Conservation (phyloP, 2,329 filamentous ascomycete species). For the Fusarium hostae region DNA sequence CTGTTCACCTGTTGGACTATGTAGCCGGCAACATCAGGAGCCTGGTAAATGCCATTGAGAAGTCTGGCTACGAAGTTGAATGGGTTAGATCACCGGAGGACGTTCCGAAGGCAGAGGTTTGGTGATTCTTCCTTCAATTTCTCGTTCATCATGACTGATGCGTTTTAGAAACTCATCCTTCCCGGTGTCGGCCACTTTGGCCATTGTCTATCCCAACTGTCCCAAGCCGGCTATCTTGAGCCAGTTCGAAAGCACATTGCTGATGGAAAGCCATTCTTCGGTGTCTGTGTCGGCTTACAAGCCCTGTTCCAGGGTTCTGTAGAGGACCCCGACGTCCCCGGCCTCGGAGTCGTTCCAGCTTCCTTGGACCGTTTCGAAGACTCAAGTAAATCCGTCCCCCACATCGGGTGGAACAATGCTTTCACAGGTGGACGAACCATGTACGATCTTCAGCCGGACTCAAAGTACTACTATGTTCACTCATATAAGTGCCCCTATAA, state of each 20-base stretch:
- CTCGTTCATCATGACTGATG: constrained; percentile 17
- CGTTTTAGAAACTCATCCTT: constrained; percentile 83
- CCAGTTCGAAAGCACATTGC: constrained; percentile 85
- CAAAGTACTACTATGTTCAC: constrained; percentile 99
- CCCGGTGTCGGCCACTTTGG: constrained; percentile 98
- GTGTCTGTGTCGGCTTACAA: constrained; percentile 94
- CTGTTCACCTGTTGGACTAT: constrained; percentile 84
- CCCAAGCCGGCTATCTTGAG: constrained; percentile 82
- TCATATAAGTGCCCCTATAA: constrained; percentile 87
- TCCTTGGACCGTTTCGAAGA: constrained; percentile 81
- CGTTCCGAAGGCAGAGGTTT: constrained; percentile 84
- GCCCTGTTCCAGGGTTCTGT: constrained; percentile 87
- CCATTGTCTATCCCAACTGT: constrained; percentile 89
- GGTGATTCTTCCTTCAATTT: constrained; percentile 36
- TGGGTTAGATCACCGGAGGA: constrained; percentile 91
- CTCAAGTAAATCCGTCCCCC: constrained; percentile 87
- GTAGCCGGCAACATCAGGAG: constrained; percentile 97
- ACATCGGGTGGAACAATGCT: constrained; percentile 98
- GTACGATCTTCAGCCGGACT: constrained; percentile 81
- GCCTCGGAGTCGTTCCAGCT: constrained; percentile 79
- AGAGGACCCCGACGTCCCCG: constrained; percentile 77
- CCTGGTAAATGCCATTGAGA: constrained; percentile 97
- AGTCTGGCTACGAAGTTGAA: constrained; percentile 90
- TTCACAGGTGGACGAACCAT: constrained; percentile 69
- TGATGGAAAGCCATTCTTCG: constrained; percentile 96